Evolutionary conservation across 106 monocot genomes (phyloP).

Genomic region (Dioscorea zingiberensis): DNA sequence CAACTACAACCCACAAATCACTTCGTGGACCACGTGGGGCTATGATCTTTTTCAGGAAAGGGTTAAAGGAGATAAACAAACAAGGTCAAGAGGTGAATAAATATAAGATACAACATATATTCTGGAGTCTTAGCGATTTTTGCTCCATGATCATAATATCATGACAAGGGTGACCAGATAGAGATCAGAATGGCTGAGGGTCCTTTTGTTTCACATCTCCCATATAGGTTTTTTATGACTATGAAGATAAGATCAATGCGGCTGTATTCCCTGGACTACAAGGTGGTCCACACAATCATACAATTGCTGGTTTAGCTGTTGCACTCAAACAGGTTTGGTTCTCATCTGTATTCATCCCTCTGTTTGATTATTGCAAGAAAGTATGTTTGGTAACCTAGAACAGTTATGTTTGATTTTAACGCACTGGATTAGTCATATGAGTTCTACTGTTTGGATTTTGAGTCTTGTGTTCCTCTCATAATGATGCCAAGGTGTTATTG

Average conservation of each 20-base stretch:
- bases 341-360: too few relatives aligned
- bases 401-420: too few relatives aligned
- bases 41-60: conserved; percentile 97
- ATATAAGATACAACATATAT: conserved; percentile 10
- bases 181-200: too few relatives aligned
- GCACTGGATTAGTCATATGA: too few relatives aligned
- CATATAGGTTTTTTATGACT: conserved; percentile 82
- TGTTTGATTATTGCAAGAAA: too few relatives aligned
- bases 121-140: not conserved
- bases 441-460: too few relatives aligned
- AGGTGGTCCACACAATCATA: conserved; percentile 99
- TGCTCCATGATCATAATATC: too few relatives aligned
- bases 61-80: conserved; percentile 87
- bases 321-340: conserved; percentile 88
- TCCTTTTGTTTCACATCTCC: conserved; percentile 20
- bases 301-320: conserved; percentile 94
- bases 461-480: not conserved
- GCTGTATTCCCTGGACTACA: conserved; percentile 98
- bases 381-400: too few relatives aligned
- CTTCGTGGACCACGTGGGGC: conserved; percentile 98
- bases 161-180: too few relatives aligned
- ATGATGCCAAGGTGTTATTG: not conserved
- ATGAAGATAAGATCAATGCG: conserved; percentile 91
- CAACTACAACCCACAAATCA: conserved; percentile 98
- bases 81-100: conserved; percentile 75